Evolutionary conservation across 495 filamentous ascomycete genomes (phyloP).

Genomic region (Cercophora scortea): DNA sequence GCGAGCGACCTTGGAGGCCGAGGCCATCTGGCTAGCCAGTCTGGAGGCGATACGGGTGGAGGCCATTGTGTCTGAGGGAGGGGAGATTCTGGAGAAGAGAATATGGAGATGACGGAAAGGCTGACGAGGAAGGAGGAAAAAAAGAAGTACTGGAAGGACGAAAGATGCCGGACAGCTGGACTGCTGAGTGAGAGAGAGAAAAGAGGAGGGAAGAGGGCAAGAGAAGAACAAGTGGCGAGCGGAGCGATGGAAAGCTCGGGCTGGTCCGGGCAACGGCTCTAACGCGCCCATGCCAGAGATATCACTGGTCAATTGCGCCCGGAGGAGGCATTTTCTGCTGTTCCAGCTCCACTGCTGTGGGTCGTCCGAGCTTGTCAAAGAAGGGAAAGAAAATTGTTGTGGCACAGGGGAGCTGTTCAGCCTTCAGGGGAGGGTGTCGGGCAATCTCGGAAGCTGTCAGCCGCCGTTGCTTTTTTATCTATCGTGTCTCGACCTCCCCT

Average conservation of each 20-base stretch:
- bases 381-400: slow-evolving; percentile 2
- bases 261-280: slow-evolving; percentile 30
- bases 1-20: slow-evolving; percentile 63
- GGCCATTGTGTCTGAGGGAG: slow-evolving; percentile 59
- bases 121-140: slow-evolving; percentile 25
- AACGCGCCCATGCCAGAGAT: slow-evolving; percentile 8
- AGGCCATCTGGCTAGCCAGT: slow-evolving; percentile 61
- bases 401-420: slow-evolving; percentile 4
- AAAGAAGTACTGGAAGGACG: slow-evolving; percentile 8
- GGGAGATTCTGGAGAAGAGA: slow-evolving; percentile 30
- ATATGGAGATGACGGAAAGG: slow-evolving; percentile 25
- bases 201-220: slow-evolving; percentile 5
- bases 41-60: slow-evolving; percentile 61
- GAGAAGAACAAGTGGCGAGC: slow-evolving; percentile 25
- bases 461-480: background rate
- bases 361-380: slow-evolving; percentile 11
- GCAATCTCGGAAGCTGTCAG: slow-evolving; percentile 18
- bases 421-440: slow-evolving; percentile 6
- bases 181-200: slow-evolving; percentile 28
- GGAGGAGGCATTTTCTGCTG: slow-evolving; percentile 17
- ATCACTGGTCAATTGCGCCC: slow-evolving; percentile 26
- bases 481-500: background rate
- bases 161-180: slow-evolving; percentile 22
- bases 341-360: slow-evolving; percentile 21
- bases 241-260: slow-evolving; percentile 24